phyloP scores from a whole-genome alignment of 768 basidiomycete genomes.

The Mycena maculata region DNA sequence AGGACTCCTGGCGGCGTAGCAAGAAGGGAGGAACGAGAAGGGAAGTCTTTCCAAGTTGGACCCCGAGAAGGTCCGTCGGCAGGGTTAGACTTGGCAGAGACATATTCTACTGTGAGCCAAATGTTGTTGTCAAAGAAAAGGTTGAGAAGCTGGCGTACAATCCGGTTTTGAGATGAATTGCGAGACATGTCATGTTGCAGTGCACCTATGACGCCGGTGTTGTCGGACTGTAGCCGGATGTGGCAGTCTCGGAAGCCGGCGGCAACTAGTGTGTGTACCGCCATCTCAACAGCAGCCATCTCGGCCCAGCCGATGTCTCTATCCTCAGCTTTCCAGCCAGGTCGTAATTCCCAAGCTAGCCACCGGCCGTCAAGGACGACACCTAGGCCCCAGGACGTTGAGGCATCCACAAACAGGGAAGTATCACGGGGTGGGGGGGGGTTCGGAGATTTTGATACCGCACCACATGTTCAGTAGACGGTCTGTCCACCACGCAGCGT shows the following conservation, averaged over 20 bases:
- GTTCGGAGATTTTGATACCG: slow-evolving; percentile 28
- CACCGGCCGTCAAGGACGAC: slow-evolving; percentile 47
- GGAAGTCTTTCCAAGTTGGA: not conserved
- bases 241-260: slow-evolving; percentile 37
- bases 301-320: slow-evolving; percentile 59
- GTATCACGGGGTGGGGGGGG: slow-evolving; percentile 27
- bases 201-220: slow-evolving; percentile 41
- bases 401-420: slow-evolving; percentile 54
- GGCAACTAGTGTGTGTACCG: slow-evolving; percentile 45
- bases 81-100: not conserved
- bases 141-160: not conserved
- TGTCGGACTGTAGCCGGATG: slow-evolving; percentile 53
- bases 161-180: not conserved
- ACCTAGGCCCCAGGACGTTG: slow-evolving; percentile 54
- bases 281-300: slow-evolving; percentile 57
- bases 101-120: not conserved
- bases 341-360: slow-evolving; percentile 54
- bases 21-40: not conserved
- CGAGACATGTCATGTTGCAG: not conserved
- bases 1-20: not conserved
- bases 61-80: not conserved
- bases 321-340: slow-evolving; percentile 42
- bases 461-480: not conserved
- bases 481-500: not conserved
- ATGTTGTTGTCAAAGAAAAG: not conserved